Conservation (phyloP, 164 flowering plant species). For the Annona squamosa region DNA sequence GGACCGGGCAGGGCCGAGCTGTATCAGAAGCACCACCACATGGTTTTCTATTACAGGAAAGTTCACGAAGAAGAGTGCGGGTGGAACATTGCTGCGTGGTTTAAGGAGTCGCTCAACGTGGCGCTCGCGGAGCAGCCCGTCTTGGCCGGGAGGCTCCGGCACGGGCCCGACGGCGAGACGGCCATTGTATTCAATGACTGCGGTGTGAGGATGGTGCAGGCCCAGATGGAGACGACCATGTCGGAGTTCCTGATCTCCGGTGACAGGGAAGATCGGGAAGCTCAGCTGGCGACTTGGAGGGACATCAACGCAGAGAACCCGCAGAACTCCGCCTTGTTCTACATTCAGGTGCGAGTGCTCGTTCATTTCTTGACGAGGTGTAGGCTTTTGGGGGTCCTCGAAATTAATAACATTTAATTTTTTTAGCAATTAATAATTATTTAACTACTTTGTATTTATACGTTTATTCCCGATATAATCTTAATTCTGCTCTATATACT, state of each 20-base stretch:
- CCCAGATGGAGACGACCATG: conserved; percentile 1
- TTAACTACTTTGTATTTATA: too few relatives aligned
- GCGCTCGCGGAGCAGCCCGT: conserved; percentile 5
- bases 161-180: background rate
- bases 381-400: too few relatives aligned
- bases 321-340: conserved; percentile 10
- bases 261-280: background rate
- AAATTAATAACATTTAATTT: too few relatives aligned
- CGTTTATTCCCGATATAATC: too few relatives aligned
- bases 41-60: conserved; percentile 11
- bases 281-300: conserved; percentile 11
- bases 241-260: conserved; percentile 2
- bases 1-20: background rate
- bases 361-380: too few relatives aligned
- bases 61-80: conserved; percentile 4
- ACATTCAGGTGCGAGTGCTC: conserved; percentile 9
- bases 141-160: conserved; percentile 7
- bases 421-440: too few relatives aligned
- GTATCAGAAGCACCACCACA: conserved; percentile 2
- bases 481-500: too few relatives aligned
- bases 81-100: conserved; percentile 4
- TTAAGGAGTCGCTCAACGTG: conserved; percentile 10
- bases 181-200: conserved; percentile 3
- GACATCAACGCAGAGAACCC: conserved; percentile 8
- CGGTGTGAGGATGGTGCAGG: conserved; percentile 10